Evolutionary conservation across 306 rosid species (phyloP), one percentile per base, ranked within the genome.

Genomic region (Cicer yamashitae): DNA sequence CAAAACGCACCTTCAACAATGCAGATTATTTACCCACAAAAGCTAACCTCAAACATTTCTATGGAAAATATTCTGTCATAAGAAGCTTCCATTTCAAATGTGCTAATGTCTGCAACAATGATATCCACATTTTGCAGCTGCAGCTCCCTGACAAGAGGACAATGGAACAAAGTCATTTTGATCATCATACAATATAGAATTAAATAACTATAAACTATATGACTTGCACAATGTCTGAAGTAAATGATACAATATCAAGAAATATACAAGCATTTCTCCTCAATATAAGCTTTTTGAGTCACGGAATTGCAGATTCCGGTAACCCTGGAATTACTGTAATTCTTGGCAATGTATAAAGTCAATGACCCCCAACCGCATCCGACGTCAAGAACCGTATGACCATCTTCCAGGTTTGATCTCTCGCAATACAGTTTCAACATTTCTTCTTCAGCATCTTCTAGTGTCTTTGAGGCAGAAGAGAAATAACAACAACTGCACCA

Each of bases 361-460:
- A 94, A 83, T 7, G 97, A 91, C 41, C 97, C 98, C 98, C 98
- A 94, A 44, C 99, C 99, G 17, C 99, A 90, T 46, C 99, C 97
- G 22, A 94, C 86, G 63, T 91, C 96, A 25, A 92, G 96, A 74
- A 94, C 87, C n/a, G 84, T 62, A 22, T 89, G 88, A 15, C 97
- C 96, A 74, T 94, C 90, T 86, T 79, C 85, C 22, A 91, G 65
- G 62, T 85, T 79, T 46, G 99, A 76, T 78, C 96, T 90, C 71
- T 92, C 84, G 14, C 99, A 87, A 76, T 85, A 86, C 18, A 90
- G 69, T 63, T 87, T 91, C 82, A 90, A 37, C 97, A 85, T 90
- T 70, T 90, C 91, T 71, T 85, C 91, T 84, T 94, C 98, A 44
- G 97, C 98, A 8, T 91, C 91, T 87, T 90, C 97, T 62, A 91